phyloP scores from a whole-genome alignment of 768 basidiomycete species.

The Pholiota microspora region DNA sequence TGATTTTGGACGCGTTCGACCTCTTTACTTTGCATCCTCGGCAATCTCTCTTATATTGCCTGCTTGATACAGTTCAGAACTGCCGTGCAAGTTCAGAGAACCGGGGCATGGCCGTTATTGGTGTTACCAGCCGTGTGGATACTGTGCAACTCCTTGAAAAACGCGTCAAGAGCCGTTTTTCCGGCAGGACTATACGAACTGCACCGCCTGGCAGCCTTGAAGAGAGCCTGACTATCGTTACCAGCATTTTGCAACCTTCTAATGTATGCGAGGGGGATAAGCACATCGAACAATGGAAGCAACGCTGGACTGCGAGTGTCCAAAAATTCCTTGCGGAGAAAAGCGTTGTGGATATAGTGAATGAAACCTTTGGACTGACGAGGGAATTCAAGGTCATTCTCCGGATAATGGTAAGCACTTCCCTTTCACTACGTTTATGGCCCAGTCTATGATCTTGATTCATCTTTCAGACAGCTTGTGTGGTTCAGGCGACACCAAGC shows the following conservation, averaged over 20 bases:
- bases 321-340: slow-evolving; percentile 54
- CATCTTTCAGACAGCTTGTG: slow-evolving; percentile 36
- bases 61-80: slow-evolving; percentile 92
- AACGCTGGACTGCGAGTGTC: slow-evolving; percentile 56
- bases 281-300: slow-evolving; percentile 52
- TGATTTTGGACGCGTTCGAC: slow-evolving; percentile 92
- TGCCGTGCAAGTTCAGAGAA: slow-evolving; percentile 57
- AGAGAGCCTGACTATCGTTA: slow-evolving; percentile 51
- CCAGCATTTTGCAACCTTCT: slow-evolving; percentile 39
- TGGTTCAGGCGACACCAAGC: slow-evolving; percentile 43
- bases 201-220: slow-evolving; percentile 52
- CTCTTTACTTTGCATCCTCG: slow-evolving; percentile 89
- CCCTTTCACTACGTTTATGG: background rate
- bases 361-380: slow-evolving; percentile 60
- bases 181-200: slow-evolving; percentile 83
- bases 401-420: slow-evolving; percentile 56
- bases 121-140: slow-evolving; percentile 84
- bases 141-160: slow-evolving; percentile 91
- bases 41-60: slow-evolving; percentile 91
- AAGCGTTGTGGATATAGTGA: slow-evolving; percentile 41
- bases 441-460: background rate
- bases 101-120: slow-evolving; percentile 82
- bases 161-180: slow-evolving; percentile 96
- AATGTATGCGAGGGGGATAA: slow-evolving; percentile 20
- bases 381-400: slow-evolving; percentile 58